A percentile compares a stretch with the other conserved stretches of the same genome.
phyloP scores from a whole-genome alignment of 2,329 filamentous ascomycete species.

The Fusarium sp. region DNA sequence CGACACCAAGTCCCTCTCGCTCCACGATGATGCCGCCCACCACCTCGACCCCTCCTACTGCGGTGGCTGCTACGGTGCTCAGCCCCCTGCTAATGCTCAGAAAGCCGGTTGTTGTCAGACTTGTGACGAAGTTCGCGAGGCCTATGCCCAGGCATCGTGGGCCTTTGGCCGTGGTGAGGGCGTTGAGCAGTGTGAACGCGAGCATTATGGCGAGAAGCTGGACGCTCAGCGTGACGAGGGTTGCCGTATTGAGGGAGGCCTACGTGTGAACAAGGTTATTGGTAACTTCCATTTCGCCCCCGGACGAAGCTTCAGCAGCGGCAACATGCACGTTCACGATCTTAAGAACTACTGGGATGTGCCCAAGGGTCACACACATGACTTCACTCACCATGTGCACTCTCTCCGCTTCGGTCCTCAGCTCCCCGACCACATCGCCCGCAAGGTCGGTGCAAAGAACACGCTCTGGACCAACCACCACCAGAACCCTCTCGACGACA shows the following conservation, averaged over 20 bases:
- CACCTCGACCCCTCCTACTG: slow-evolving; percentile 95
- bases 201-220: slow-evolving; percentile 91
- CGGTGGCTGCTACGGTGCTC: slow-evolving; percentile 90
- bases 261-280: slow-evolving; percentile 97
- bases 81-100: slow-evolving; percentile 72
- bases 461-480: slow-evolving; percentile 88
- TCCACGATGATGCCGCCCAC: slow-evolving; percentile 72
- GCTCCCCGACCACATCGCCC: slow-evolving; percentile 76
- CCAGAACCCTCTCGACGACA: slow-evolving; percentile 87
- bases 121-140: slow-evolving; percentile 95
- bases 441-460: slow-evolving; percentile 64
- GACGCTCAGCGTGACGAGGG: slow-evolving; percentile 91
- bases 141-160: slow-evolving; percentile 90
- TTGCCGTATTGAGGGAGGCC: slow-evolving; percentile 89
- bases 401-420: slow-evolving; percentile 92
- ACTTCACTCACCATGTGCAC: slow-evolving; percentile 90
- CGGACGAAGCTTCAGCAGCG: slow-evolving; percentile 93
- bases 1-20: slow-evolving; percentile 73
- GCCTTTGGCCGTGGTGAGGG: slow-evolving; percentile 92
- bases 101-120: slow-evolving; percentile 97
- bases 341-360: slow-evolving; percentile 92
- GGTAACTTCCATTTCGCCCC: slow-evolving; percentile 99
- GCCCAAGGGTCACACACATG: slow-evolving; percentile 76
- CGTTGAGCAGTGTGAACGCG: slow-evolving; percentile 93
- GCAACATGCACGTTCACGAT: slow-evolving; percentile 97